These are phyloP conservation scores for Strobilomyces dryophilus DNA, from an alignment of 768 basidiomycete species.

Conservation along the genomic window DNA sequence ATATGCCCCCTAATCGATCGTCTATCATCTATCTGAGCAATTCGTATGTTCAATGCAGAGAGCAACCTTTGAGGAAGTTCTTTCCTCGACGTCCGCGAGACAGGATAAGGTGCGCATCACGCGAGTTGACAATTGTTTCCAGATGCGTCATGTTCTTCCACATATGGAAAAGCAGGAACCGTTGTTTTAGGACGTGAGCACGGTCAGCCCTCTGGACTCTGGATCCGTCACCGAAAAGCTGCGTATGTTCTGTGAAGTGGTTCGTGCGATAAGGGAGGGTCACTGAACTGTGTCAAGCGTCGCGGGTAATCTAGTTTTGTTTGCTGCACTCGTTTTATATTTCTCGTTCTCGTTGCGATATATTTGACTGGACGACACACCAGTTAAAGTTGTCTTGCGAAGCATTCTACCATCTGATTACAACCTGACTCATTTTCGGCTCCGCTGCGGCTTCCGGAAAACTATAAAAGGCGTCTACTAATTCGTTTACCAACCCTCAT, in stretches of 20 bases:
- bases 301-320: too few species aligned
- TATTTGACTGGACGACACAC: too few species aligned
- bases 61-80: background rate
- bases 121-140: background rate
- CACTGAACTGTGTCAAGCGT: too few species aligned
- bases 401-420: too few species aligned
- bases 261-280: background rate
- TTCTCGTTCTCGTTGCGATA: too few species aligned
- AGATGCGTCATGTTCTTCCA: background rate
- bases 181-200: background rate
- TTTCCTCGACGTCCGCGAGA: slow-evolving; percentile 3
- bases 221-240: background rate
- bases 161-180: too few species aligned
- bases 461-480: background rate
- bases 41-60: slow-evolving; percentile 1
- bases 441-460: background rate
- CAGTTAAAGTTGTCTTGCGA: too few species aligned
- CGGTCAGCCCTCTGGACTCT: background rate
- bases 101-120: background rate
- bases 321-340: too few species aligned
- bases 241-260: background rate
- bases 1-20: slow-evolving; percentile 9
- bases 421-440: background rate
- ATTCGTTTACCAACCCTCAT: background rate
- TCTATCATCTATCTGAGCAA: background rate